Conservation (phyloP, 2,329 filamentous ascomycete species). For the Cladophialophora carrionii region DNA sequence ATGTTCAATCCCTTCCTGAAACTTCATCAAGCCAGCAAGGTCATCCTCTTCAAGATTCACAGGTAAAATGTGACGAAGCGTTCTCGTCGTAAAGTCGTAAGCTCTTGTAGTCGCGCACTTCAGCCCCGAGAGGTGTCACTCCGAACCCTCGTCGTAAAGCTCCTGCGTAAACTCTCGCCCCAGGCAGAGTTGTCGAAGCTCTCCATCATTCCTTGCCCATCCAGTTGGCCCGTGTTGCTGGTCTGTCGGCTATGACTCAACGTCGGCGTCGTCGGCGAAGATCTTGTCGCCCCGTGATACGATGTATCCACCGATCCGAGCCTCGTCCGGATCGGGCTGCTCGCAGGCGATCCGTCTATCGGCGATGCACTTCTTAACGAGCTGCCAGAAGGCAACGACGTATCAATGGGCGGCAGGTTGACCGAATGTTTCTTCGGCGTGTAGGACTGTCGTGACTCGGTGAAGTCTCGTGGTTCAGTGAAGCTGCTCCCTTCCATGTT, state of each 20-base stretch:
- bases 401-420: slow-evolving; percentile 36
- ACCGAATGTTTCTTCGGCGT: slow-evolving; percentile 27
- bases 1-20: slow-evolving; percentile 9
- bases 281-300: slow-evolving; percentile 42
- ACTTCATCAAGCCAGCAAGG: slow-evolving; percentile 8
- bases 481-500: slow-evolving; percentile 32
- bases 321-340: slow-evolving; percentile 35
- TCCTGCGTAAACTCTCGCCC: slow-evolving; percentile 88
- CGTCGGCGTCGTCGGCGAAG: slow-evolving; percentile 41
- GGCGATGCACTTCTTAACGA: slow-evolving; percentile 36
- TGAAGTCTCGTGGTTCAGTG: slow-evolving; percentile 37
- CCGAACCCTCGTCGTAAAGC: slow-evolving; percentile 70
- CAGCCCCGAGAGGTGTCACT: slow-evolving; percentile 16
- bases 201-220: slow-evolving; percentile 74
- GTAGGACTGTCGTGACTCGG: slow-evolving; percentile 31
- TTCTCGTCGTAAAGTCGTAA: slow-evolving; percentile 4
- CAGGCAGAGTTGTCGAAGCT: slow-evolving; percentile 88
- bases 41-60: slow-evolving; percentile 22
- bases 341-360: slow-evolving; percentile 34
- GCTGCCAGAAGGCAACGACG: slow-evolving; percentile 34
- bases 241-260: slow-evolving; percentile 59
- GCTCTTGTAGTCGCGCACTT: slow-evolving; percentile 3
- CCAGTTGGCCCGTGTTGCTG: slow-evolving; percentile 64
- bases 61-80: slow-evolving; percentile 8
- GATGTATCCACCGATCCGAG: slow-evolving; percentile 39